Base-by-base conservation (phyloP, 1,284 basidiomycete genomes). In the Trichosporon inkin region DNA sequence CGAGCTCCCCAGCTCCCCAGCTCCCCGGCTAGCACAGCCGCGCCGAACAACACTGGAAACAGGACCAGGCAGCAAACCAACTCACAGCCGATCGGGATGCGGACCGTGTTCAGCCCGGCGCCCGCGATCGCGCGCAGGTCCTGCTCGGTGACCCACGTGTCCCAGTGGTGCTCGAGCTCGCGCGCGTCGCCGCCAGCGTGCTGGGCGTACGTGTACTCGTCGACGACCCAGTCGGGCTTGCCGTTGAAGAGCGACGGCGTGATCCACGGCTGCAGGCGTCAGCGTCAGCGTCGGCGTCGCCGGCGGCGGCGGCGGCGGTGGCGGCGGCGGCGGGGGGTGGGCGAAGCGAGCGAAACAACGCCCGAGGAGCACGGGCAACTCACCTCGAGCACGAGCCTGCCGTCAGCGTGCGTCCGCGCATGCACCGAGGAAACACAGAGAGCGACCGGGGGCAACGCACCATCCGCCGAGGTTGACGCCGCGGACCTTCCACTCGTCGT, bases 101-200 rank as follows among this genome's bases (percentile, higher is more conserved):
- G 84, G 61, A 90, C 88, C 70, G 89, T 88, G 69, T 87, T 90
- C 55, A 90, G 78, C 0, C 88, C 88, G 35, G 86, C 87, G 24
- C 73, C 89, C n/a, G 90, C 90, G 56, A 96, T 94, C 72, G 89
- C 80, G 22, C 87, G 40, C 68, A 95, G 87, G 75, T 95, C 92
- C 72, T 86, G 78, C 73, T 94, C 90, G 19, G 89, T 88, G 62
- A 92, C 86, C 70, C 72, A 78, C 3, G 72, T 69, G 56, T 78
- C 67, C 77, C 77, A 76, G 60, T 78, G 77, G 2, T 62, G 47
- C 19, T 55, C 51, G 17, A 79, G 71, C 60, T 78, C 74, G 0
- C 55, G 57, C 53, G 62, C 62, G 19, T 66, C 61, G 56, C 71
- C 65, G 44, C 68, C 65, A 17, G 55, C 59, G 13, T 44, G 10